Evolutionary conservation across 805 yeast genomes (phyloP), one percentile per base, ranked within the genome.

Genomic region (Schizosaccharomyces octosporus): DNA sequence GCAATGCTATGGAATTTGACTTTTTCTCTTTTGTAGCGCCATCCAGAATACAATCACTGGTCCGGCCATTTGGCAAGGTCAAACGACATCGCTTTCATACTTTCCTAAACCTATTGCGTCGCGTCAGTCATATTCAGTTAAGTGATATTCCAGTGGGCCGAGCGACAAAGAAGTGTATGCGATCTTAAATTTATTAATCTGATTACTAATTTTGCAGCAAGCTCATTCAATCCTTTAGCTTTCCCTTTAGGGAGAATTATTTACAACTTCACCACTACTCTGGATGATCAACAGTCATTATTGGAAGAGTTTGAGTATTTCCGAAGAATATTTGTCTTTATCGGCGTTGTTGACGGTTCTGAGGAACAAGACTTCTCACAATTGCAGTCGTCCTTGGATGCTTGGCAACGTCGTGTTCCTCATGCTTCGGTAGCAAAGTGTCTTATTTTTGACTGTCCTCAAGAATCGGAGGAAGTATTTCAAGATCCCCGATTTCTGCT

Each of bases 281-380:
- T 72, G 5, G 83, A 80, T 62, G 76, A 75, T n/a, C 81, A 80
- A 51, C 76, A 84, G 32, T 71, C 82, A 5, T 82, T 84, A 61
- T 73, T 90, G 54, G 86, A 84, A 66, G 97, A 90, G 70, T 81
- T 90, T 64, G 97, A 93, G 71, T 95, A 96, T 0, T 87, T 79
- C 71, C 73, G 97, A 61, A 87, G 87, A 68, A 80, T 85, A 0
- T 79, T 87, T 66, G 75, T 68, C 58, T 72, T 71, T 1, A 69
- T 81, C 57, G 84, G 81, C 3, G 65, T 81, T 31, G 68, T 71
- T 1, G 72, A 73, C 32, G 69, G 69, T 62, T 61, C 51, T 13
- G 55, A 65, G 4, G 67, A 66, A 7, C 61, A 69, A 13, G 66
- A 67, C 9, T 64, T 66, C 13, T 69, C 68, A 1, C 64, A 61